Conservation (phyloP, 495 filamentous ascomycete species). For the Neohortaea acidophila region DNA sequence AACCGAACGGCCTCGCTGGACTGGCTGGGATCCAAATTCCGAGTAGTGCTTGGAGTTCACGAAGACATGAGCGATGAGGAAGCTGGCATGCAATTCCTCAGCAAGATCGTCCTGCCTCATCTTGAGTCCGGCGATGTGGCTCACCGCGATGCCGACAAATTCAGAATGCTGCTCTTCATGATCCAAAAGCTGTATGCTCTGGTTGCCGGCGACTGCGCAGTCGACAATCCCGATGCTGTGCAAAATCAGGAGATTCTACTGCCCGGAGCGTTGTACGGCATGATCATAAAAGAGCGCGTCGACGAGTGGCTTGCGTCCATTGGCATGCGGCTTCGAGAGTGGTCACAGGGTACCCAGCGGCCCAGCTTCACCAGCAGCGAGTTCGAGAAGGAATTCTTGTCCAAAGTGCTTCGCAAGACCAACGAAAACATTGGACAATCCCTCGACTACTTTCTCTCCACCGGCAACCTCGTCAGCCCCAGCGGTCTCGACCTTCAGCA, state of each 20-base stretch:
- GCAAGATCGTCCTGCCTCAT: constrained; percentile 80
- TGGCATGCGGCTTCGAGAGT: constrained; percentile 48
- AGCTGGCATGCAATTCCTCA: constrained; percentile 74
- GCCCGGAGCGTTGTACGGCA: constrained; percentile 82
- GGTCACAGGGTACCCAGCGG: constrained; percentile 46
- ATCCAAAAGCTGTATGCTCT: constrained; percentile 84
- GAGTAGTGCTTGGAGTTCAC: constrained; percentile 64
- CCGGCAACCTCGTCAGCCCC: constrained; percentile 79
- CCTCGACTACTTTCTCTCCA: constrained; percentile 90
- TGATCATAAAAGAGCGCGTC: constrained; percentile 85
- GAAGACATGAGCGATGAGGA: constrained; percentile 73
- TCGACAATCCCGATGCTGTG: constrained; percentile 91
- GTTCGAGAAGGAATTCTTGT: constrained; percentile 64
- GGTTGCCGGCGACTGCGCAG: constrained; percentile 77
- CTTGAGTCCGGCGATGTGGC: constrained; percentile 65
- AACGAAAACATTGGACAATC: constrained; percentile 78
- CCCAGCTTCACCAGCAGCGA: constrained; percentile 50
- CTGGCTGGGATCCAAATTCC: constrained; percentile 79
- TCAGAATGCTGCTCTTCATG: constrained; percentile 91
- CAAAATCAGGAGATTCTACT: constrained; percentile 88
- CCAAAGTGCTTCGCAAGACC: constrained; percentile 57
- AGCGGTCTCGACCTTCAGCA: constrained; percentile 91
- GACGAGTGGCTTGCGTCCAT: constrained; percentile 70
- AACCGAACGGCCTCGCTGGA: constrained; percentile 60
- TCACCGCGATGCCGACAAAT: constrained; percentile 71